Base-by-base conservation (phyloP, 805 yeast species). In the Myxozyma sirexii region DNA sequence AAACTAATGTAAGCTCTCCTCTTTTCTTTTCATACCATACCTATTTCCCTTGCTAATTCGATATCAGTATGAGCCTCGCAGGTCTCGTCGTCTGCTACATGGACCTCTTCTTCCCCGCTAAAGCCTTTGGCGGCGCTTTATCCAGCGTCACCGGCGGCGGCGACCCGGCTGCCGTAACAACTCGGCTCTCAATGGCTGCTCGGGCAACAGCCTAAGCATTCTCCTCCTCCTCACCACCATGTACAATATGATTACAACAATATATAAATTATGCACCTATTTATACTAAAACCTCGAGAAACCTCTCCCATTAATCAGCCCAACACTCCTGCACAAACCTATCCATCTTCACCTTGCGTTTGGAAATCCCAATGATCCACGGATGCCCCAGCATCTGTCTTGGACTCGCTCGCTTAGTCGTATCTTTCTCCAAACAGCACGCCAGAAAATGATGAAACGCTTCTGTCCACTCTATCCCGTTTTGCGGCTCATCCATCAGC, bases 371-470 rank as follows among this genome's bases (percentile, higher is more conserved):
- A 17, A 82, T 75, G 56, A 90, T 79, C 99, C 99, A 94, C 1
- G 97, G 97, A 76, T 94, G 99, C 38, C 78, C 80, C 48, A 94
- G 79, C 93, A 94, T 88, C 71, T 94, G 97, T 67, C 94, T 80
- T 7, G 99, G 99, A 51, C 92, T 84, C 10, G 98, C 97, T 57
- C 99, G 78, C 63, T 86, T 86, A 31, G 78, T 80, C 43, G 90
- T 84, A 62, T 90, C 89, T 68, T 91, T 93, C 63, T 83, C 89
- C 60, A 94, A 76, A 53, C 97, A 90, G 68, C 86, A 87, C 52
- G 82, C 82, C 43, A 94, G 79, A 67, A 94, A 94, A 59, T 86
- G 89, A 70, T 90, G 85, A 74, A 94, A 91, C 13, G 93, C 81
- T 17, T 82, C 82, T 5, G 90, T 79, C 99, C 99, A 93, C 57